Base-by-base conservation (phyloP, 345 rosid species). In the Salix viminalis region DNA sequence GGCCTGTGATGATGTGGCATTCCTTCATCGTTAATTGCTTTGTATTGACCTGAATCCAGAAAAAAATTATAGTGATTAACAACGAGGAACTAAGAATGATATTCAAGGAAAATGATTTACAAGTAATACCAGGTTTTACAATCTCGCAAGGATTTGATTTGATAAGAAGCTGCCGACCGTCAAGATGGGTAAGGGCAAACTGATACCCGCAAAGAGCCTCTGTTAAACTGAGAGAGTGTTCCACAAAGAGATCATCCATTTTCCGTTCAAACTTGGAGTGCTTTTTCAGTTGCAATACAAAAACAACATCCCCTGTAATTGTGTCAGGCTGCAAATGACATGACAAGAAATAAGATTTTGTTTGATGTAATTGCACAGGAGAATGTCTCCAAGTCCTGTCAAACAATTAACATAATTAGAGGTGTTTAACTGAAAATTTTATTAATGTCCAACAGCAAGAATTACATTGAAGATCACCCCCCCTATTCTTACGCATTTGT, bases 171-270 rank as follows among this genome's bases (percentile, higher is more conserved):
- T 89, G 91, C 80, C 92, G 82, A 44, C 85, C 85, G 78, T 87
- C 94, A 73, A 89, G 85, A 79, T 87, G 94, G 71, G 89, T 83
- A 6, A 89, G 75, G 50, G 80, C 80, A 75, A 90, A 90, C 72
- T 88, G 92, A 83, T 87, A 89, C 46, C 94, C 94, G 28, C 94
- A 90, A 23, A 90, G 87, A 37, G 90, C 88, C 83, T 90, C 94
- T 8, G 90, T 89, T 56, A 90, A 79, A 66, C 84, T 81, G 39
- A 86, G 79, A 24, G 83, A 83, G 76, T 83, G 90, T 83, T 74
- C 81, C 60, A 52, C 77, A 34, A 46, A 16, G 23, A 76, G 85
- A 60, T 74, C 82, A 65, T 71, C 77, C 58, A 32, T 67, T 75
- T 71, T 85, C 81, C 79, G 72, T 58, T 86, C 82, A 67, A 89